Base-by-base conservation (phyloP, 306 rosid species). In the Castanea mollissima region DNA sequence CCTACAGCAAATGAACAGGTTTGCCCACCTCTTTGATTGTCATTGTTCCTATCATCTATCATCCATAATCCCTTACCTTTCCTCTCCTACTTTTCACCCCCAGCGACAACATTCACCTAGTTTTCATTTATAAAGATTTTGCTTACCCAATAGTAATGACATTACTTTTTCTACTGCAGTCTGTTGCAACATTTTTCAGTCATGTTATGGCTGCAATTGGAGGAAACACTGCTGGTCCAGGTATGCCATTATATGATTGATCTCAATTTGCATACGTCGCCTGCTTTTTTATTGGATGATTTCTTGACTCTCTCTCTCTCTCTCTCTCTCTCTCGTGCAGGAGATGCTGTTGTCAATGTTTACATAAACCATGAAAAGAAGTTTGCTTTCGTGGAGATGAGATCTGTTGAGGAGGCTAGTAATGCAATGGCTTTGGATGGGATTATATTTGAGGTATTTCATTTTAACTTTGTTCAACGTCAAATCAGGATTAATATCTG, bases 341-440 rank as follows among this genome's bases (percentile, higher is more conserved):
- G 99, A 56, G 99, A 95, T 87, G 99, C 99, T 14, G 99, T 95
- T 73, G 99, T 95, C 38, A 95, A 95, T 85, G 99, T 95, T 23
- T 95, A 95, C 84, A 95, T 95, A 55, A 95, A 95, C 87, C 99
- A 95, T 87, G 99, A 95, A 82, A 95, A 95, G 87, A 95, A 95
- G 85, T 95, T 95, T 71, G 99, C 99, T 41, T 95, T 95, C 44
- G 99, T 95, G 76, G 99, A 95, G 85, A 95, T 95, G 99, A 90
- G 99, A 87, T 95, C 99, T 44, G 99, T 95, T 77, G 99, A 95
- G 86, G 99, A 95, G 86, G 99, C 99, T 67, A 95, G 99, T 81
- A 95, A 95, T 86, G 99, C 99, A 75, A 95, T 95, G 99, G 98
- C 99, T 58, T 79, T 95, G 78, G 99, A 95, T 87, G 99, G 99